Evolutionary conservation across 306 rosid species (phyloP), one percentile per base, ranked within the genome.

Genomic region (Sicyos baderoa): DNA sequence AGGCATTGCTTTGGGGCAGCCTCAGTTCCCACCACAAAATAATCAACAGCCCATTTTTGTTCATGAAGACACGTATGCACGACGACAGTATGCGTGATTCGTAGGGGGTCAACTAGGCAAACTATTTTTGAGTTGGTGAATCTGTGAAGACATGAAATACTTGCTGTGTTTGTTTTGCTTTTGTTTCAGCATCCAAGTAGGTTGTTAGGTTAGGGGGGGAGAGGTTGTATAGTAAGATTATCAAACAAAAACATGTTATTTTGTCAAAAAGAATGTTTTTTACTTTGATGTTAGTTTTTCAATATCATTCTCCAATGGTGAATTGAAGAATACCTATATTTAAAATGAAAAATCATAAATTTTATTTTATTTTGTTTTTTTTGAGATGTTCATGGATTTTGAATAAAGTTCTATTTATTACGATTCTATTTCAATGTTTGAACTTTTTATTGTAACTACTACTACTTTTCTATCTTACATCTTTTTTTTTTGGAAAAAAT

Each of bases 1-100:
- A 17, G 78, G 76, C 53, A 87, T 92, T 82, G 97, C 96, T 72
- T 86, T 93, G 96, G 98, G 88, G 71, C 96, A 88, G 54, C 93
- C 95, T 29, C 96, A 86, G 76, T 54, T 92, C 58, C 96, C 91
- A 29, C 74, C 83, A 15, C 91, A 79, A 64, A 70, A 21, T 7
- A 69, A 73, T 72, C 87, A 85, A 40, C 87, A 83, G 0, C 98
- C 98, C 0, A 93, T 93, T 3, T 92, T 93, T 64, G 93, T 93
- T 50, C 98, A 89, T 4, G 95, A 93, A 79, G 98, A 93, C 80
- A 89, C 97, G 0, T 93, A 89, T 23, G 75, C 80, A 16, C 83
- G 98, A 72, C 80, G 96, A 72, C 96, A 93, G 70, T 87, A 84
- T 76, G 82, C 91, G 11, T 92, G 90, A 87, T 75, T 23, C 4